These are phyloP conservation scores for Neobulgaria alba DNA, from an alignment of 2,329 filamentous ascomycete species.

Conservation along the genomic window DNA sequence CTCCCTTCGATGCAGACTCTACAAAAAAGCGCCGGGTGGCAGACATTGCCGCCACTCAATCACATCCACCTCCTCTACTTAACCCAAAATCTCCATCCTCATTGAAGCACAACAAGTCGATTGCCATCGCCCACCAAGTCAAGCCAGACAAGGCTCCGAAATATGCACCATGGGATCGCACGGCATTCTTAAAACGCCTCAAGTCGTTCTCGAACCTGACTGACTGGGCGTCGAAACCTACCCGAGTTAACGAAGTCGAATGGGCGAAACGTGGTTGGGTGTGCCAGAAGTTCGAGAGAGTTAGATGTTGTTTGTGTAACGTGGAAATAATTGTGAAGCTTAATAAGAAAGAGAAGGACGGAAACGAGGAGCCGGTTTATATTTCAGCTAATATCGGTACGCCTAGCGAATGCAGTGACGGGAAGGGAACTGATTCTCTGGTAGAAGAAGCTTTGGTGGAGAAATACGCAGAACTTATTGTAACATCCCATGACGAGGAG, in stretches of 20 bases:
- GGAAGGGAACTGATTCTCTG: slow-evolving; percentile 15
- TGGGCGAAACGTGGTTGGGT: slow-evolving; percentile 94
- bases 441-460: slow-evolving; percentile 61
- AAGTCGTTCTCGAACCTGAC: slow-evolving; percentile 87
- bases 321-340: slow-evolving; percentile 78
- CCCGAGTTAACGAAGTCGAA: slow-evolving; percentile 76
- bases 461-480: slow-evolving; percentile 65
- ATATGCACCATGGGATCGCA: slow-evolving; percentile 80
- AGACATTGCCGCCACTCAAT: not conserved
- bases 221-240: slow-evolving; percentile 87
- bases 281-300: slow-evolving; percentile 73
- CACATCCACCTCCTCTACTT: slow-evolving; percentile 3
- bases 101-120: slow-evolving; percentile 21
- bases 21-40: slow-evolving; percentile 26
- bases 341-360: slow-evolving; percentile 49
- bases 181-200: slow-evolving; percentile 70
- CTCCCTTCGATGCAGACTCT: slow-evolving; percentile 12
- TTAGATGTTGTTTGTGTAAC: slow-evolving; percentile 78
- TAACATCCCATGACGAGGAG: slow-evolving; percentile 66
- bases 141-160: slow-evolving; percentile 42
- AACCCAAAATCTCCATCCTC: slow-evolving; percentile 8
- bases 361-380: slow-evolving; percentile 43
- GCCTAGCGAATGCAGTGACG: slow-evolving; percentile 7
- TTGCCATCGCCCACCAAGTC: slow-evolving; percentile 13
- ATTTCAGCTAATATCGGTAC: slow-evolving; percentile 52